Conservation (phyloP, 108 stramenopile species). For the Skeletonema tropicum region DNA sequence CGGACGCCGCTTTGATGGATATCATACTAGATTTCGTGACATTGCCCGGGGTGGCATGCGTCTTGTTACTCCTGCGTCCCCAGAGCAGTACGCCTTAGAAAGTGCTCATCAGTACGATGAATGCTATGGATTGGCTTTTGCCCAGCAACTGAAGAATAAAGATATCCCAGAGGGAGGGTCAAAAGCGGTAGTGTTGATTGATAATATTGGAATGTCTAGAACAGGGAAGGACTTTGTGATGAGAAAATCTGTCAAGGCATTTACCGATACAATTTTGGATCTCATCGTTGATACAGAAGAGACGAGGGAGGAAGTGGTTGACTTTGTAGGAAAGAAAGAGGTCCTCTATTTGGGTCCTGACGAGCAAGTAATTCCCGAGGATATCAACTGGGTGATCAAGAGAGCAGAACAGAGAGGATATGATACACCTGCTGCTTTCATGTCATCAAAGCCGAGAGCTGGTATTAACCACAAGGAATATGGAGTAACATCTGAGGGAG, state of each 20-base stretch:
- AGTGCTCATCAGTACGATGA: constrained; percentile 95
- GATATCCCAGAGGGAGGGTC: constrained; percentile 99
- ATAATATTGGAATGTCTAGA: constrained; percentile 72
- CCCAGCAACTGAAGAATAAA: constrained; percentile 98
- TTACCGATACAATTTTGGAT: constrained; percentile 95
- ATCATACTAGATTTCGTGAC: constrained; percentile 97
- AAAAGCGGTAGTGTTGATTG: constrained; percentile 92
- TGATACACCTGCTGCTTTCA: constrained; percentile 93
- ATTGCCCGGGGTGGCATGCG: constrained; percentile 96
- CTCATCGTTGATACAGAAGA: constrained; percentile 92
- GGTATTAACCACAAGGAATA: constrained; percentile 99
- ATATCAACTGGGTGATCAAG: constrained; percentile 96
- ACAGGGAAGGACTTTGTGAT: constrained; percentile 77
- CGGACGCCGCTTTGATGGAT: constrained; percentile 97
- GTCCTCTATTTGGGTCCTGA: constrained; percentile 98
- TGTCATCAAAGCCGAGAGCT: constrained; percentile 94
- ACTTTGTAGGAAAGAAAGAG: constrained; percentile 90
- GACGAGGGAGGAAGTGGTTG: constrained; percentile 82
- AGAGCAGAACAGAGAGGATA: constrained; percentile 90
- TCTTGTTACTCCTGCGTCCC: constrained; percentile 90
- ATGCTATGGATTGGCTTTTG: constrained; percentile 92
- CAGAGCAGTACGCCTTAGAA: constrained; percentile 92
- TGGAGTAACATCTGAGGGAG: constrained; percentile 96
- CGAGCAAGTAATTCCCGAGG: constrained; percentile 96
- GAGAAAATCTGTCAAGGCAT: constrained; percentile 96